Evolutionary conservation across 257 asterid genomes (phyloP).

Genomic region (Rehmannia glutinosa): DNA sequence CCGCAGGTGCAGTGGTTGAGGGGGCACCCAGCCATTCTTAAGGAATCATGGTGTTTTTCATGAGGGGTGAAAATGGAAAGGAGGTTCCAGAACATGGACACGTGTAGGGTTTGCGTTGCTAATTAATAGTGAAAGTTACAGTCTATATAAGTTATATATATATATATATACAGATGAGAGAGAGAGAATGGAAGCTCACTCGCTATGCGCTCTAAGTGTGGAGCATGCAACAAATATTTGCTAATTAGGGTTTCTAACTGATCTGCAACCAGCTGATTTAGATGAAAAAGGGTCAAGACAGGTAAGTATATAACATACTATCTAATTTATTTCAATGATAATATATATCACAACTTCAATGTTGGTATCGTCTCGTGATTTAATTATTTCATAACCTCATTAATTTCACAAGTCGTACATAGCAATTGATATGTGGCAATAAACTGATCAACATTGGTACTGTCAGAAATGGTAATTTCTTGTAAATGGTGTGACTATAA

Average conservation of each 20-base stretch:
- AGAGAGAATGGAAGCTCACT: conserved; percentile 11
- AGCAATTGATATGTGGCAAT: too few relatives aligned
- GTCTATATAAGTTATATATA: background rate
- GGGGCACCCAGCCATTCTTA: conserved; percentile 23
- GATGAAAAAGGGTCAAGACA: too few relatives aligned
- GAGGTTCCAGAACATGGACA: conserved; percentile 35
- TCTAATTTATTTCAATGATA: too few relatives aligned
- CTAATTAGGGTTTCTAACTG: background rate
- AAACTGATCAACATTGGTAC: too few relatives aligned
- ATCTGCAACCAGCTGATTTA: background rate
- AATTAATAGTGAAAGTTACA: conserved; percentile 19
- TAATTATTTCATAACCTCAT: too few relatives aligned
- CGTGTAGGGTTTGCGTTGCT: conserved; percentile 24
- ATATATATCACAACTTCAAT: too few relatives aligned
- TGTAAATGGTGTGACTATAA: too few relatives aligned
- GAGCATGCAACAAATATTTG: background rate
- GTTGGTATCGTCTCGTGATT: too few relatives aligned
- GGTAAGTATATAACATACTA: too few relatives aligned
- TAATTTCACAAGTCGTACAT: too few relatives aligned
- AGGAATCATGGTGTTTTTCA: conserved; percentile 19
- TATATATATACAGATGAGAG: background rate
- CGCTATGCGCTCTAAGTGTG: background rate
- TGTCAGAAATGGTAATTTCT: too few relatives aligned
- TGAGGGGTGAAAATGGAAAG: conserved; percentile 10
- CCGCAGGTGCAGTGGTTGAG: conserved; percentile 11